Evolutionary conservation across 176 grass and related monocot species (phyloP).

Genomic region (Zea luxurians): DNA sequence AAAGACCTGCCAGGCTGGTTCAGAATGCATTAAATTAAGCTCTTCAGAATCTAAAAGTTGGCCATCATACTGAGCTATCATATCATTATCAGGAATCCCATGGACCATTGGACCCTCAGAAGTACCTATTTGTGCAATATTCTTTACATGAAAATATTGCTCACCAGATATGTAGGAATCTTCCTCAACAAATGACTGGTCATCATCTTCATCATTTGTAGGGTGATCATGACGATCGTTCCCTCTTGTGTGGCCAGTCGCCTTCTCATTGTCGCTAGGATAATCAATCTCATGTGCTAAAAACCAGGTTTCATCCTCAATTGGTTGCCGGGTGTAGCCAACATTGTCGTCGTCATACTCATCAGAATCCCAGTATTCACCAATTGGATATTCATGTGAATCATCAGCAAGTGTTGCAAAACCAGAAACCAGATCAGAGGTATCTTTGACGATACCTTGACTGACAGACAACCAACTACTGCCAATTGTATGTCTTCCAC

Average conservation of each 20-base stretch:
- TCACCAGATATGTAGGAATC: slow-evolving; percentile 93
- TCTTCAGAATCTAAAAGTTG: slow-evolving; percentile 90
- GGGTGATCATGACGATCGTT: slow-evolving; percentile 60
- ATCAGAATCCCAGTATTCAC: slow-evolving; percentile 99
- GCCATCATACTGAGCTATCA: slow-evolving; percentile 89
- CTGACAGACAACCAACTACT: slow-evolving; percentile 86
- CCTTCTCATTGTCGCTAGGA: slow-evolving; percentile 96
- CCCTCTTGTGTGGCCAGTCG: slow-evolving; percentile 50
- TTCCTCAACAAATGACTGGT: slow-evolving; percentile 89
- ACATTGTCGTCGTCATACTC: slow-evolving; percentile 95
- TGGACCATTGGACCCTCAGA: slow-evolving; percentile 42
- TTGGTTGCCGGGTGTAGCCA: slow-evolving; percentile 91
- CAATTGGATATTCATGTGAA: slow-evolving; percentile 74
- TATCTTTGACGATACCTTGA: slow-evolving; percentile 94
- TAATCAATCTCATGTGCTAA: slow-evolving; percentile 97
- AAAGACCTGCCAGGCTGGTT: slow-evolving; percentile 96
- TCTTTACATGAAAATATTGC: slow-evolving; percentile 68
- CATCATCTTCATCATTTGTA: slow-evolving; percentile 77
- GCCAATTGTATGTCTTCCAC: slow-evolving; percentile 73
- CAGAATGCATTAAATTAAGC: slow-evolving; percentile 92
- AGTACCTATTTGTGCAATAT: slow-evolving; percentile 52
- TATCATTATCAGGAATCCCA: slow-evolving; percentile 63
- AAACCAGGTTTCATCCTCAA: slow-evolving; percentile 99
- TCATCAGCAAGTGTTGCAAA: slow-evolving; percentile 82
- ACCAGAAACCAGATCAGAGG: slow-evolving; percentile 82